Base-by-base conservation (phyloP, 495 filamentous ascomycete genomes). In the Filosporella fistucella region DNA sequence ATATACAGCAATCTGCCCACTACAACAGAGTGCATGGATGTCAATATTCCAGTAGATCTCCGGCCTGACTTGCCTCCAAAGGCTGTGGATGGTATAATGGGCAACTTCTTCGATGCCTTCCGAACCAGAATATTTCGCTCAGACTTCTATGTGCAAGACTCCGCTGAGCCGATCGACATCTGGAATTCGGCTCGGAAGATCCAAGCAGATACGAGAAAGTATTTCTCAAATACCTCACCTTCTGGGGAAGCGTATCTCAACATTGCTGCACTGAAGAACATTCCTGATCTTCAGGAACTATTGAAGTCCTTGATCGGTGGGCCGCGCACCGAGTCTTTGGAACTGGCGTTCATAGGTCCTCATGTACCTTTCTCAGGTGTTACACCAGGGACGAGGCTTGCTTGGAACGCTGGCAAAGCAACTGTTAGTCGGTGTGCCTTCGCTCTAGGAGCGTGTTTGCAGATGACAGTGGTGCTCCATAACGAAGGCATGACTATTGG, bases 211-310 rank as follows among this genome's bases (percentile, higher is more conserved):
- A 41, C 40, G 2, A 24, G 29, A 24, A 5, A 18, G 8, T 49
- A 49, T 21, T 33, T 49, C 14, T 30, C 23, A n/a, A 42, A 49
- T 16, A 22, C 30, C 32, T 49, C 47, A 21, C 47, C 47, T 13
- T 44, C 47, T 25, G 47, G 47, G 43, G 47, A 49, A 21, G 20
- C 47, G 18, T 49, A 49, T 21, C 24, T 26, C 8, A 29, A 38
- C 23, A 36, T 49, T 14, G 34, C 47, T 23, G 17, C 17, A 5
- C 22, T 49, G 1, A 30, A 49, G 21, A 14, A 13, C 29, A 45
- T 49, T 2, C 47, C 47, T 14, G 47, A 49, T 20, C 14, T 49
- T 26, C 12, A 14, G 13, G 20, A 11, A 2, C 14, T 30, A 11
- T 18, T 49, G 17, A 25, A 11, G 3, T 10, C 38, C 5, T 12